These are phyloP conservation scores for Triticum turgidum DNA, from an alignment of 176 grass and related monocot genomes.

Conservation along the genomic window DNA sequence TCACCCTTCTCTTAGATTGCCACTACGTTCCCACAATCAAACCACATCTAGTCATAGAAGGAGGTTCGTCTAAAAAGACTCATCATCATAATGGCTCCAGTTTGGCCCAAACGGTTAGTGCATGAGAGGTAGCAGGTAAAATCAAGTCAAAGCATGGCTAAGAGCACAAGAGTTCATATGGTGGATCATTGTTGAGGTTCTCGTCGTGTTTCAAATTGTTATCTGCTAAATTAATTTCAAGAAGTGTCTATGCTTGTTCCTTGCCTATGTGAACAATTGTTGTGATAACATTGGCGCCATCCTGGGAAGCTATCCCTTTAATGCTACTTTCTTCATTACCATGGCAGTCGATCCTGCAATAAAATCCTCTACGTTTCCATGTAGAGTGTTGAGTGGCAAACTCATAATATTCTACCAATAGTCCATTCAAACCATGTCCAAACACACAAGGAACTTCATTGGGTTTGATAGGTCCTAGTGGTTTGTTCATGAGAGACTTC, in stretches of 20 bases:
- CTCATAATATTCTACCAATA: background rate
- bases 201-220: too few relatives aligned
- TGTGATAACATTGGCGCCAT: background rate
- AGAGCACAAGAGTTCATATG: too few relatives aligned
- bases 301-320: background rate
- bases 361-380: background rate
- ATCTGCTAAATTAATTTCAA: too few relatives aligned
- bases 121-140: background rate
- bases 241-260: background rate
- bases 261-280: background rate
- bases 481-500: too few relatives aligned
- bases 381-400: background rate
- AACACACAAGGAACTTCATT: too few relatives aligned
- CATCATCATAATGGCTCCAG: background rate
- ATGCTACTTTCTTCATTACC: background rate
- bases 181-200: too few relatives aligned
- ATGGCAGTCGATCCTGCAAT: background rate
- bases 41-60: background rate
- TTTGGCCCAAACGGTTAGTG: background rate
- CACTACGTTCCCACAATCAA: background rate
- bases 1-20: background rate
- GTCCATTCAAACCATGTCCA: background rate
- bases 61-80: background rate
- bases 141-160: too few relatives aligned
- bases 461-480: too few relatives aligned